Conservation (phyloP, 257 asterid species). For the Capsicum baccatum region DNA sequence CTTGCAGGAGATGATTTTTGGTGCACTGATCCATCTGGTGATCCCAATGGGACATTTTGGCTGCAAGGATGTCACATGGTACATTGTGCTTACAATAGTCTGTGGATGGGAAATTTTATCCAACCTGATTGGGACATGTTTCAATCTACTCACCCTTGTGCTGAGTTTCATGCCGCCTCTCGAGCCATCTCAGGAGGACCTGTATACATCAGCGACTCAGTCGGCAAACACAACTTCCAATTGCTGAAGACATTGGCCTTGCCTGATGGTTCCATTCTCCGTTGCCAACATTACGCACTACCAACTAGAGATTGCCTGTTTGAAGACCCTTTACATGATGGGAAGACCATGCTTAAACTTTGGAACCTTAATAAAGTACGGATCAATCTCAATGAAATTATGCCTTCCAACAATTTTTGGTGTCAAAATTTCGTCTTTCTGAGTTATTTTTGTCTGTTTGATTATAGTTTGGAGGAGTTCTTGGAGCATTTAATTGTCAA, state of each 20-base stretch:
- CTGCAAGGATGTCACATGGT: constrained; percentile 53
- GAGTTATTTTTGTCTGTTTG: neutral
- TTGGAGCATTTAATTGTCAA: constrained; percentile 82
- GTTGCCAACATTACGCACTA: constrained; percentile 64
- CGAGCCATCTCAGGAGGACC: constrained; percentile 54
- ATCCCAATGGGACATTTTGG: constrained; percentile 34
- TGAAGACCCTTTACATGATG: constrained; percentile 67
- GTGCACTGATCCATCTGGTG: no score
- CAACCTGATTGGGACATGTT: constrained; percentile 57
- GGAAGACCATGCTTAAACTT: constrained; percentile 69
- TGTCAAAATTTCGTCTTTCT: neutral
- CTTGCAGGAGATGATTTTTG: no score
- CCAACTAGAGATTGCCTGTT: constrained; percentile 72
- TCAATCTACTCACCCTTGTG: constrained; percentile 48
- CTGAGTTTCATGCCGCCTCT: constrained; percentile 48
- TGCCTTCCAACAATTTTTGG: neutral
- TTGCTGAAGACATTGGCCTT: constrained; percentile 63
- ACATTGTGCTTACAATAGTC: constrained; percentile 49
- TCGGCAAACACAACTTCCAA: constrained; percentile 61
- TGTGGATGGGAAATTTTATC: constrained; percentile 50
- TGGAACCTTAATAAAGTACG: constrained; percentile 71
- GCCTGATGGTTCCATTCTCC: constrained; percentile 66
- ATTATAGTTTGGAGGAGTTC: constrained; percentile 51
- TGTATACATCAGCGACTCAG: constrained; percentile 53
- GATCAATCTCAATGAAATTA: neutral